Evolutionary conservation across 2,329 filamentous ascomycete species (phyloP).

Genomic region (Fusarium sp.): DNA sequence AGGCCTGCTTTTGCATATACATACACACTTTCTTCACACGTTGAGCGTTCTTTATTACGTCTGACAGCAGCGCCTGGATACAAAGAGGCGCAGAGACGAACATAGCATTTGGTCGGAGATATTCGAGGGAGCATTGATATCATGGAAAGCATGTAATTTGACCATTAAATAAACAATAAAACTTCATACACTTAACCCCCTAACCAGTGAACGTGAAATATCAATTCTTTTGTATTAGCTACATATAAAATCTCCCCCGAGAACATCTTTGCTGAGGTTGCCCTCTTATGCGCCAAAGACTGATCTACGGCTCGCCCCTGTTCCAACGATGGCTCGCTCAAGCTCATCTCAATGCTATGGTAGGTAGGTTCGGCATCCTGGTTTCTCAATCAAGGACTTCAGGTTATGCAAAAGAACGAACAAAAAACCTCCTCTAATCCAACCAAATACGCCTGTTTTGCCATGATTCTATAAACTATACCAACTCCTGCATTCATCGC

Average conservation of each 20-base stretch:
- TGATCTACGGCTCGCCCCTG: slow-evolving; percentile 18
- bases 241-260: slow-evolving; percentile 36
- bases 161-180: slow-evolving; percentile 33
- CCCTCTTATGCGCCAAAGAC: slow-evolving; percentile 27
- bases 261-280: slow-evolving; percentile 16
- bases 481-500: slow-evolving; percentile 11
- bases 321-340: slow-evolving; percentile 10
- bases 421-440: slow-evolving; percentile 30
- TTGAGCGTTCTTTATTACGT: slow-evolving; percentile 40
- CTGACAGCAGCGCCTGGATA: background rate
- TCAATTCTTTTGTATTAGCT: slow-evolving; percentile 40
- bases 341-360: slow-evolving; percentile 25
- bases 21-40: slow-evolving; percentile 26
- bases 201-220: background rate
- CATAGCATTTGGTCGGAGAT: slow-evolving; percentile 6
- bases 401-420: slow-evolving; percentile 31
- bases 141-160: slow-evolving; percentile 21
- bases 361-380: slow-evolving; percentile 18
- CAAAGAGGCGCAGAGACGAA: slow-evolving; percentile 4
- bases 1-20: slow-evolving; percentile 8
- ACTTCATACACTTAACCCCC: background rate
- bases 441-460: slow-evolving; percentile 34
- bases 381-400: slow-evolving; percentile 5
- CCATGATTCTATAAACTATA: slow-evolving; percentile 31
- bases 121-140: slow-evolving; percentile 32